A percentile compares a stretch with the other conserved stretches of the same genome.
Conservation (phyloP, 148 eudicot genomes). For the Rhododendron griersonianum region DNA sequence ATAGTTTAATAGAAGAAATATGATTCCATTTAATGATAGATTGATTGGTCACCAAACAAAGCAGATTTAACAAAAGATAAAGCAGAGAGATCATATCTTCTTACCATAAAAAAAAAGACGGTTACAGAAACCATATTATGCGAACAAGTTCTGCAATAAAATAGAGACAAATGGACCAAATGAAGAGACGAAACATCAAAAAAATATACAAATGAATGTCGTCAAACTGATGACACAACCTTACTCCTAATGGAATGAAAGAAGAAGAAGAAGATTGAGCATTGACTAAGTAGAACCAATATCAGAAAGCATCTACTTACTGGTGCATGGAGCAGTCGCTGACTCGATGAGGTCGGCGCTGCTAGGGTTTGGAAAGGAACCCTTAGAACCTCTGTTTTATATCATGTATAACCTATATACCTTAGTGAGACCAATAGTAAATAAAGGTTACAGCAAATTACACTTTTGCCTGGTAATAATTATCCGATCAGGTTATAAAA, state of each 20-base stretch:
- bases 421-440: not conserved
- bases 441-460: not conserved
- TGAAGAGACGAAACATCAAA: not conserved
- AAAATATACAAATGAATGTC: not conserved
- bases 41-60: not conserved
- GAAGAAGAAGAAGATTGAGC: not conserved
- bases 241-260: not conserved
- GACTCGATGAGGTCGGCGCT: conserved; percentile 5
- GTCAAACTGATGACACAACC: conserved; percentile 1
- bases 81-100: not conserved
- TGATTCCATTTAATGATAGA: not conserved
- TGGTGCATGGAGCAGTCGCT: not conserved
- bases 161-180: not conserved
- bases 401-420: conserved; percentile 5
- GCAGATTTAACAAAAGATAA: not conserved
- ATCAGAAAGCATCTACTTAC: not conserved
- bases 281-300: not conserved
- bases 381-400: not conserved
- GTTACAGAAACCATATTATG: conserved; percentile 4
- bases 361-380: conserved; percentile 11
- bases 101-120: conserved; percentile 7
- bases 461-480: not conserved
- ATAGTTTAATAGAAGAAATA: not conserved
- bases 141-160: conserved; percentile 8
- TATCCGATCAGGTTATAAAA: conserved; percentile 1